Conservation (phyloP, 2,329 filamentous ascomycete genomes). For the Colletotrichum sp. region DNA sequence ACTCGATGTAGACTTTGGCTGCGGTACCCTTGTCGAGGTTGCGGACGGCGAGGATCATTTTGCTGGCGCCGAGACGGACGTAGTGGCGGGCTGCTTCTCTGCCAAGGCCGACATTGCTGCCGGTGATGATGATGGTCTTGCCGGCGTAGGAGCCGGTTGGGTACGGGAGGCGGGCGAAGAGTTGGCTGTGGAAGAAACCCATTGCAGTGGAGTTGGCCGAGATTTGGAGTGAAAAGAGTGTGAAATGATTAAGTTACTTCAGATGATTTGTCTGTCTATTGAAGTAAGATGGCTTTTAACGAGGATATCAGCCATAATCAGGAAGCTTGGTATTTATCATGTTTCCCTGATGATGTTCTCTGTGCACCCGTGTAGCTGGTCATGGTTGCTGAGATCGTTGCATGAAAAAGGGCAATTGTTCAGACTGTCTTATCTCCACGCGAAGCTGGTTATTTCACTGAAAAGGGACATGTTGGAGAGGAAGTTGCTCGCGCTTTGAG, state of each 20-base stretch:
- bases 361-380: neutral
- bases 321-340: neutral
- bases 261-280: neutral
- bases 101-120: constrained; percentile 38
- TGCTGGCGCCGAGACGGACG: constrained; percentile 16
- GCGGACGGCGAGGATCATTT: constrained; percentile 23
- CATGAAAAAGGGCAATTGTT: neutral
- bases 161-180: constrained; percentile 20
- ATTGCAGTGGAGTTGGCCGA: neutral
- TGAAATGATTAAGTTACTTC: neutral
- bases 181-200: constrained; percentile 14
- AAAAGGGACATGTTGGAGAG: neutral
- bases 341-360: neutral
- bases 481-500: neutral
- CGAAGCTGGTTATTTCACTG: neutral
- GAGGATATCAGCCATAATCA: rapidly evolving
- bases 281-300: neutral
- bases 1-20: constrained; percentile 42
- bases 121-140: constrained; percentile 39
- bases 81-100: constrained; percentile 37
- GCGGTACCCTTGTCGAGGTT: constrained; percentile 21
- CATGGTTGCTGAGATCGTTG: neutral
- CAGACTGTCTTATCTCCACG: neutral
- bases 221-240: neutral
- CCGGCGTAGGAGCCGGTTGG: constrained; percentile 28